phyloP scores from a whole-genome alignment of 2,329 filamentous ascomycete species.

The Tolypocladium endophyticum region DNA sequence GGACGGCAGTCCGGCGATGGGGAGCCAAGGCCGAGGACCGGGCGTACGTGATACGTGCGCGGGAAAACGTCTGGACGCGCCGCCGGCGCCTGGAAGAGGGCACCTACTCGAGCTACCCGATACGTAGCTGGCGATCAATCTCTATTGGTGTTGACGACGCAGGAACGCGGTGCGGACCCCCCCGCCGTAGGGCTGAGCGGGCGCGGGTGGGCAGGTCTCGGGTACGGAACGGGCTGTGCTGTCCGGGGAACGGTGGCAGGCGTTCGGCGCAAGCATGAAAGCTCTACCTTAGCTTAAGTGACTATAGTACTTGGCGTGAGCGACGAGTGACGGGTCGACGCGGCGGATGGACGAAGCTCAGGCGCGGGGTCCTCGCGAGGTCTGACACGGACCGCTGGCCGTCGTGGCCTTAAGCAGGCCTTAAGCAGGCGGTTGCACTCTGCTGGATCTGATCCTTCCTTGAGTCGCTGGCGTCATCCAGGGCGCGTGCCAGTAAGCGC shows the following conservation, averaged over 20 bases:
- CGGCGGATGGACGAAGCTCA: neutral
- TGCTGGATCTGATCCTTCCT: neutral
- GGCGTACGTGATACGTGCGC: neutral
- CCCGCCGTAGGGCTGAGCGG: neutral
- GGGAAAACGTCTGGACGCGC: neutral
- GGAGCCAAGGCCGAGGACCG: neutral
- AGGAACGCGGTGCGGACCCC: neutral
- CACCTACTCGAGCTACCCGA: neutral
- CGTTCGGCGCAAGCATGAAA: neutral
- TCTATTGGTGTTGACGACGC: neutral
- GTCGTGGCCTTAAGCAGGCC: neutral
- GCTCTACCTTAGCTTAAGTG: neutral
- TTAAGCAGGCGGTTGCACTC: neutral
- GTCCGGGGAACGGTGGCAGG: neutral
- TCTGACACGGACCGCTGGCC: neutral
- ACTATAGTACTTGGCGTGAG: neutral
- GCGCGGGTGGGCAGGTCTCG: neutral
- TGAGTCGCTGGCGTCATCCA: neutral
- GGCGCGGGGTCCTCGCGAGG: neutral
- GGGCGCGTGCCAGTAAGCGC: neutral
- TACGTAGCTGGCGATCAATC: neutral
- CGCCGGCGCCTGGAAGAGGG: neutral
- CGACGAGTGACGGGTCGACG: neutral
- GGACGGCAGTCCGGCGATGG: neutral
- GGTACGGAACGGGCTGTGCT: neutral